Evolutionary conservation across 768 basidiomycete species (phyloP).

Genomic region (Trametes elegans): DNA sequence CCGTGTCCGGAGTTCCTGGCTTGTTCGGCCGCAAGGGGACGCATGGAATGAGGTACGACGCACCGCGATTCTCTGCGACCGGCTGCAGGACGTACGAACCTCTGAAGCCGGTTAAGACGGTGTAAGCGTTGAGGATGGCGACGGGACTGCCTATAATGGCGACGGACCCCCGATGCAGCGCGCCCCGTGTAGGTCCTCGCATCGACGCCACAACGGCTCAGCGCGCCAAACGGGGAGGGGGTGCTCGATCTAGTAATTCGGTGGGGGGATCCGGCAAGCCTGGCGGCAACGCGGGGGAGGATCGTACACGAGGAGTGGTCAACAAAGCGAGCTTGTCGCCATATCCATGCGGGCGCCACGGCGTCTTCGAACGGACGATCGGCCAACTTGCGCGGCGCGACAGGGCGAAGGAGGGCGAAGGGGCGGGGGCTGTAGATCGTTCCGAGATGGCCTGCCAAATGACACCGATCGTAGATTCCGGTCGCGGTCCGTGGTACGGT

Average conservation of each 20-base stretch:
- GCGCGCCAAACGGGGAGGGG: background rate
- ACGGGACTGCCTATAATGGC: background rate
- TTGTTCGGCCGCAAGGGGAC: background rate
- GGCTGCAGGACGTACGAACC: background rate
- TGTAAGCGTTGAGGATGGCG: background rate
- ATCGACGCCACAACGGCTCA: constrained; percentile 9
- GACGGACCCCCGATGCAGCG: constrained; percentile 5
- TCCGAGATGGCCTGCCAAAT: constrained; percentile 8
- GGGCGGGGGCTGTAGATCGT: constrained; percentile 15
- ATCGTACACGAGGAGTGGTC: constrained; percentile 1
- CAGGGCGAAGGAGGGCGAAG: background rate
- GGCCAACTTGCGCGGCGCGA: constrained; percentile 1
- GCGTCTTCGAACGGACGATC: constrained; percentile 5
- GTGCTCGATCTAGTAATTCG: constrained; percentile 3
- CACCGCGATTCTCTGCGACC: constrained; percentile 1
- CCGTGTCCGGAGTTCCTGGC: background rate
- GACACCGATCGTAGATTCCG: constrained; percentile 10
- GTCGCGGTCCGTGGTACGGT: constrained; percentile 3
- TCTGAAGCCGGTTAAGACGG: background rate
- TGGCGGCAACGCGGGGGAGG: background rate
- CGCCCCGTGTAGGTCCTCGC: constrained; percentile 1
- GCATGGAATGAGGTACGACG: background rate
- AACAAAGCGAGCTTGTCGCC: constrained; percentile 6
- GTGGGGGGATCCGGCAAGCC: constrained; percentile 1
- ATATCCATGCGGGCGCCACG: background rate